Percentiles rank a stretch among this genome's conserved stretches.
Conservation (phyloP, 176 grass and related monocot species). For the Elaeis guineensis region DNA sequence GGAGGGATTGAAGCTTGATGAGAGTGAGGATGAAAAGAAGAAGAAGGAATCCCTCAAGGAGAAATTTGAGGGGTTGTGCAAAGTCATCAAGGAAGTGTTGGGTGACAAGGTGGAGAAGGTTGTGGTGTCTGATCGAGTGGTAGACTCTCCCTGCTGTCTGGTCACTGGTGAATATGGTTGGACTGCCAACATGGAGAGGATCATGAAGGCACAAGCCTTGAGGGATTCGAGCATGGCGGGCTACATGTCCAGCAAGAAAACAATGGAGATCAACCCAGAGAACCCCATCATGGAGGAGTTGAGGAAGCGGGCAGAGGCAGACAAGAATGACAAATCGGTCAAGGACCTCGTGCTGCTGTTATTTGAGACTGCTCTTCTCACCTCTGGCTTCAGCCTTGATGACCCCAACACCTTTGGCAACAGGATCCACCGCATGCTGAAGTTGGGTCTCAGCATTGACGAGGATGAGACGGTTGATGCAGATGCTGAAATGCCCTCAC, state of each 20-base stretch:
- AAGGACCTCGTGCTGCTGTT: slow-evolving; percentile 2
- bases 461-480: background rate
- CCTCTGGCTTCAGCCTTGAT: background rate
- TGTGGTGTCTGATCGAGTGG: background rate
- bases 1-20: slow-evolving; percentile 6
- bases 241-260: slow-evolving; percentile 3
- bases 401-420: slow-evolving; percentile 8
- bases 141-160: slow-evolving; percentile 5
- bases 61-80: background rate
- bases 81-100: slow-evolving; percentile 2
- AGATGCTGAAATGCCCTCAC: background rate
- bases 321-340: slow-evolving; percentile 2
- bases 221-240: slow-evolving; percentile 1
- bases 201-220: slow-evolving; percentile 2
- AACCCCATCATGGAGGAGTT: slow-evolving; percentile 7
- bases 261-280: slow-evolving; percentile 3
- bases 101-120: slow-evolving; percentile 10
- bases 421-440: slow-evolving; percentile 7
- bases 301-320: slow-evolving; percentile 3
- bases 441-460: background rate
- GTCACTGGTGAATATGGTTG: slow-evolving; percentile 4
- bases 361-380: background rate
- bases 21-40: slow-evolving; percentile 3
- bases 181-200: slow-evolving; percentile 8
- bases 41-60: background rate